Percentiles rank a stretch among this genome's conserved stretches.
phyloP scores from a whole-genome alignment of 768 basidiomycete genomes.

The Rhodotorula diobovata region DNA sequence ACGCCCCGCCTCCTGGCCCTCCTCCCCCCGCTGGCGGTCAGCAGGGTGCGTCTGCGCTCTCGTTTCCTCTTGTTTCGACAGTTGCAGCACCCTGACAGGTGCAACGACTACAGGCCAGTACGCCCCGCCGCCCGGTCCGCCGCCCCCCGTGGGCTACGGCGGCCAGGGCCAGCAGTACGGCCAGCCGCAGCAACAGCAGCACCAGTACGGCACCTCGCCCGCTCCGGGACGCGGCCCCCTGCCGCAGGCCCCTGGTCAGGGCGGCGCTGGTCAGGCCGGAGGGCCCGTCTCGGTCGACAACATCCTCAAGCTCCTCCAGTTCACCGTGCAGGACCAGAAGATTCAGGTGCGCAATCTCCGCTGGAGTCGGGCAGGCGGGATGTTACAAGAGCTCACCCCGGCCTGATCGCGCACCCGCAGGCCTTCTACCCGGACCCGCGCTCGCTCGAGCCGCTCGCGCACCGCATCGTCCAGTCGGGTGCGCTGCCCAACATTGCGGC shows the following conservation, averaged over 20 bases:
- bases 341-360: background rate
- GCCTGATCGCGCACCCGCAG: slow-evolving; percentile 31
- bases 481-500: slow-evolving; percentile 46
- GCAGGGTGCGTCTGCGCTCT: no score
- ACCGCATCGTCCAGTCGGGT: slow-evolving; percentile 46
- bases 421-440: slow-evolving; percentile 50
- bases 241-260: background rate
- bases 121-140: background rate
- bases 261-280: background rate
- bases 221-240: background rate
- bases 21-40: no score
- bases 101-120: slow-evolving; percentile 6
- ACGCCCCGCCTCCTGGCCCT: background rate
- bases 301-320: slow-evolving; percentile 3
- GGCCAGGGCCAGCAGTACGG: slow-evolving; percentile 10
- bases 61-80: background rate
- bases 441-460: slow-evolving; percentile 47
- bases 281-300: background rate
- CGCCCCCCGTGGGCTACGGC: background rate
- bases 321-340: slow-evolving; percentile 10
- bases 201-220: background rate
- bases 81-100: no score
- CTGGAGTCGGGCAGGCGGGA: no score
- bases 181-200: slow-evolving; percentile 8
- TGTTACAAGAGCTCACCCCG: no score